phyloP scores from a whole-genome alignment of 2,329 filamentous ascomycete genomes.

The Beauveria scarabaeidicola region DNA sequence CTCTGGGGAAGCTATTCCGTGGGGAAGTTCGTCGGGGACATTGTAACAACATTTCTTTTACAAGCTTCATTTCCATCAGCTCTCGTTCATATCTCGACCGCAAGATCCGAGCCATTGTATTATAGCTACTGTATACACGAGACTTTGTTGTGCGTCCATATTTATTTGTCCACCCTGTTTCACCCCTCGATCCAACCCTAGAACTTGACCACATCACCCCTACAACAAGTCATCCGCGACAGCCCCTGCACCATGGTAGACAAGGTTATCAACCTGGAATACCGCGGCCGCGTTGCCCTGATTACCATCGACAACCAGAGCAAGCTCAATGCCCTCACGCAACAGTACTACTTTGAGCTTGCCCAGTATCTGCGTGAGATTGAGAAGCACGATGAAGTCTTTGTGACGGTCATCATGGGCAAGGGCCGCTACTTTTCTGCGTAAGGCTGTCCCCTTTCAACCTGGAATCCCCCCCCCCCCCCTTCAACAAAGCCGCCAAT shows the following conservation, averaged over 20 bases:
- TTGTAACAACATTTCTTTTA: background rate
- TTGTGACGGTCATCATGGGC: conserved; percentile 75
- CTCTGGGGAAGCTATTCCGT: conserved; percentile 2
- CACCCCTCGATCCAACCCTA: background rate
- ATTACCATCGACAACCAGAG: conserved; percentile 78
- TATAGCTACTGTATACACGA: background rate
- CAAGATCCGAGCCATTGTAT: background rate
- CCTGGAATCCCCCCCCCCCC: background rate
- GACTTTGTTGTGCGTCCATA: background rate
- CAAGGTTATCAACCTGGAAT: conserved; percentile 29
- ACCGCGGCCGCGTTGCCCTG: conserved; percentile 46
- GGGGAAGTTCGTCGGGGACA: background rate
- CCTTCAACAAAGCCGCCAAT: background rate
- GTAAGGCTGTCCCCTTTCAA: conserved; percentile 39
- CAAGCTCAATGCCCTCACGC: conserved; percentile 78
- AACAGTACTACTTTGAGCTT: conserved; percentile 68
- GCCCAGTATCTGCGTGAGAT: conserved; percentile 67
- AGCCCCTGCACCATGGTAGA: background rate
- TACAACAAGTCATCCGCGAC: background rate
- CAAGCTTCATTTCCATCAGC: background rate
- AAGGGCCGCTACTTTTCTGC: conserved; percentile 84
- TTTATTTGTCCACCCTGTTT: background rate
- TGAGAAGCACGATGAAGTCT: conserved; percentile 69
- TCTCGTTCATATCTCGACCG: background rate
- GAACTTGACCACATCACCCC: background rate